Conservation (phyloP, 1,139 yeast species). For the Arxiozyma telluris region DNA sequence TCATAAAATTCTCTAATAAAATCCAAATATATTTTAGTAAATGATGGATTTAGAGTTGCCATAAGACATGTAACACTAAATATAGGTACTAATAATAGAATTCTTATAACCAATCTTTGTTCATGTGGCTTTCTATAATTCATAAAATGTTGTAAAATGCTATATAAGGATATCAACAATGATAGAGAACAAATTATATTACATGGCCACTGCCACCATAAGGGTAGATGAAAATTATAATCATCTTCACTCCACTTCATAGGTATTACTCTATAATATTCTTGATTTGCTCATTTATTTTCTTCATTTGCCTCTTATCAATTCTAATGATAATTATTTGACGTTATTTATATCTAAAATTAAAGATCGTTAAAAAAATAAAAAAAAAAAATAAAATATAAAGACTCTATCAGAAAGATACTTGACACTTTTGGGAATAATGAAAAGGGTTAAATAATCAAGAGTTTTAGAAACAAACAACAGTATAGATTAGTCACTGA, state of each 20-base stretch:
- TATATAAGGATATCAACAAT: conserved; percentile 34
- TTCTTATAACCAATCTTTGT: conserved; percentile 77
- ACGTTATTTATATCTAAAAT: neutral
- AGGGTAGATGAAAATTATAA: conserved; percentile 8
- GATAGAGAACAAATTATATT: conserved; percentile 6
- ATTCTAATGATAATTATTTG: neutral
- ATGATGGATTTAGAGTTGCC: conserved; percentile 40
- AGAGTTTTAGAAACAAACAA: neutral
- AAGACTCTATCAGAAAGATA: neutral
- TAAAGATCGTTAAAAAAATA: neutral
- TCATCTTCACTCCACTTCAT: conserved; percentile 1
- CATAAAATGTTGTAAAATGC: conserved; percentile 44
- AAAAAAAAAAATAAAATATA: too few relatives aligned
- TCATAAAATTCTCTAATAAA: conserved; percentile 87
- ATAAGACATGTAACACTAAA: conserved; percentile 50
- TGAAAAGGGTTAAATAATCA: neutral
- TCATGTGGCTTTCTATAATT: conserved; percentile 86
- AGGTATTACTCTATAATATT: neutral
- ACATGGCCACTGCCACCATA: conserved; percentile 17
- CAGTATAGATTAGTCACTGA: too few relatives aligned
- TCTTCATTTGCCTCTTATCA: neutral
- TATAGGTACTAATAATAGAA: conserved; percentile 51
- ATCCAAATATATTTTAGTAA: conserved; percentile 41
- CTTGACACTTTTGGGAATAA: neutral
- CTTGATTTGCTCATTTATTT: neutral